Conservation (phyloP, 116 monocot genomes). For the Iris pallida region DNA sequence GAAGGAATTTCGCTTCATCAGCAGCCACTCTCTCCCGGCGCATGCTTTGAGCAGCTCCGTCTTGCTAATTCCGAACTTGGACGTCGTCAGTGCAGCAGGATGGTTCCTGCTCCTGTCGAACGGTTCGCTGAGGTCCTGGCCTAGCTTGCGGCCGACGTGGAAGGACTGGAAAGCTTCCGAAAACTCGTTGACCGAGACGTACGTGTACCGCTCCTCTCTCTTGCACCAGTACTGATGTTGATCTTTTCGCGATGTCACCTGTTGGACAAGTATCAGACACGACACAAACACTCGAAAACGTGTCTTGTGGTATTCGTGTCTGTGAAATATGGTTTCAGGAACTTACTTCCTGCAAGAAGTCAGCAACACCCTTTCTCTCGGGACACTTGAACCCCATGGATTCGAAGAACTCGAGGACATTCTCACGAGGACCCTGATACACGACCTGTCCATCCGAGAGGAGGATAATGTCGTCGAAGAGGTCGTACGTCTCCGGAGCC, state of each 20-base stretch:
- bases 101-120: conserved; percentile 49
- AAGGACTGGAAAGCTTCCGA: conserved; percentile 34
- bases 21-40: conserved; percentile 36
- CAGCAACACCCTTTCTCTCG: conserved; percentile 54
- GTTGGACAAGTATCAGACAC: not conserved
- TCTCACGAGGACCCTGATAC: conserved; percentile 47
- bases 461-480: conserved; percentile 65
- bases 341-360: conserved; percentile 54
- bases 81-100: conserved; percentile 52
- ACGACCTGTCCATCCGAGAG: conserved; percentile 57
- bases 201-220: conserved; percentile 35
- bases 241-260: conserved; percentile 68
- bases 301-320: not conserved
- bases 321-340: not conserved
- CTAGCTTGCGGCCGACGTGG: conserved; percentile 29
- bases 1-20: conserved; percentile 68
- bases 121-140: conserved; percentile 23
- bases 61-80: conserved; percentile 43
- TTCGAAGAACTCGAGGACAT: conserved; percentile 53
- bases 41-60: conserved; percentile 40
- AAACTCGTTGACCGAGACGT: conserved; percentile 42
- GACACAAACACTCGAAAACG: too few species aligned
- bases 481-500: conserved; percentile 56
- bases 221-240: conserved; percentile 54
- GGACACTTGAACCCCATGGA: conserved; percentile 60